Percentiles rank a stretch among this genome's conserved stretches.
Conservation (phyloP, 352 stramenopile genomes). For the Phytophthora pisi region DNA sequence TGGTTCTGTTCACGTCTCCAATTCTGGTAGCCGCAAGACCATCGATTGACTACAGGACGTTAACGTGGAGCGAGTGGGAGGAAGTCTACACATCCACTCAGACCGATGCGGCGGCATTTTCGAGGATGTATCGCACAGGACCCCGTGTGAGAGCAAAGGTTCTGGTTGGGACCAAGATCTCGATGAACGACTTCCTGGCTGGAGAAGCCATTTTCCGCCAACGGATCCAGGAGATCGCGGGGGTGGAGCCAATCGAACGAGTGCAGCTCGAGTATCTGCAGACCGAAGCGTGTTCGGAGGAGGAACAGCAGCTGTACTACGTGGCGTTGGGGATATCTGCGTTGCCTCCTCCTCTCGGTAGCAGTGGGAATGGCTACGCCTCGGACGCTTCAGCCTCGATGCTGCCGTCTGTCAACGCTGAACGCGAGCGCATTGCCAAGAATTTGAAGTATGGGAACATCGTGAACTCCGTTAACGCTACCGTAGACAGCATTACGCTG, state of each 20-base stretch:
- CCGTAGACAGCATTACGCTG: conserved; percentile 19
- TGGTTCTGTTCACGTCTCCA: neutral
- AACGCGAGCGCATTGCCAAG: conserved; percentile 24
- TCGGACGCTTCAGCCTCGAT: conserved; percentile 6
- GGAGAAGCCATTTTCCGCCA: conserved; percentile 28
- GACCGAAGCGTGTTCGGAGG: conserved; percentile 14
- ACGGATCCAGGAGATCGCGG: conserved; percentile 19
- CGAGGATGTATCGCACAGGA: conserved; percentile 6
- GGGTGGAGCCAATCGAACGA: conserved; percentile 18
- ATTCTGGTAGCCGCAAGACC: conserved; percentile 3
- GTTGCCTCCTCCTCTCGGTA: conserved; percentile 13
- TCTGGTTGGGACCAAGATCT: conserved; percentile 16
- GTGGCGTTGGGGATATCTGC: conserved; percentile 29
- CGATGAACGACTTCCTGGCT: conserved; percentile 15
- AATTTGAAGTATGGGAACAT: conserved; percentile 17
- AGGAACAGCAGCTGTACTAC: conserved; percentile 13
- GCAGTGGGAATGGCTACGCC: conserved; percentile 1
- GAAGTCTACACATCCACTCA: conserved; percentile 8
- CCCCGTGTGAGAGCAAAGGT: conserved; percentile 32
- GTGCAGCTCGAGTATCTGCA: conserved; percentile 35
- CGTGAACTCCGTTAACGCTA: conserved; percentile 4
- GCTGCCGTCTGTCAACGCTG: conserved; percentile 17
- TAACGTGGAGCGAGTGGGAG: conserved; percentile 20
- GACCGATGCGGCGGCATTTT: conserved; percentile 1
- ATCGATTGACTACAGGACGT: conserved; percentile 21